Base-by-base conservation (phyloP, 2,329 filamentous ascomycete species). In the Blastomyces silverae region DNA sequence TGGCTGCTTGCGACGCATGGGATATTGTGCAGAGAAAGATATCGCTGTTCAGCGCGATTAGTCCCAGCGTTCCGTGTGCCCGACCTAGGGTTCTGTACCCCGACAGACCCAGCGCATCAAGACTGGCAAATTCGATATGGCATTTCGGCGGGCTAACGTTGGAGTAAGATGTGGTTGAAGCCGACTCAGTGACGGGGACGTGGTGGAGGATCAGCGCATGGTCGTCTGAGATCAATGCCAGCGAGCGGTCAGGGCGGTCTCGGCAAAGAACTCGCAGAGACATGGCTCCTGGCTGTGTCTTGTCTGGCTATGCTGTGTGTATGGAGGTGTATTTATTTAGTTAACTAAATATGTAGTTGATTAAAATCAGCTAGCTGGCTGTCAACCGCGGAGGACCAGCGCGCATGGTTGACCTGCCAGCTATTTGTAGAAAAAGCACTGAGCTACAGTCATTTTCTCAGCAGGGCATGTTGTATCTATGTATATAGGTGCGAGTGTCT, bases 1-100 rank as follows among this genome's bases (percentile, higher is more conserved):
- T 91, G 20, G 92, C 93, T 6, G 92, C 91, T 67, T 88, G 86
- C 25, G 85, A 84, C 48, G 91, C 89, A 57, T 87, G 86, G 37
- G 90, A 95, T 63, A 97, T 90, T 65, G 97, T 89, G 67, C 92
- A 94, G 20, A 97, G 81, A 75, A 97, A 97, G 17, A 97, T 88
- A 79, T 97, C 91, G 66, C 86, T 84, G 67, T 87, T 86, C 67
- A 96, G 84, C 0, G 91, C 89, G 70, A 97, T 93, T 67, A 97
- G 80, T 1, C 93, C 93, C 57, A 97, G 80, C 0, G 92, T 97
- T 64, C 93, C 93, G 73, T 91, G 88, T 44, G 92, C 89, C 20
- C 87, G 87, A 58, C 90, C 90, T 66, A 97, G 79, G 15, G 87
- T 83, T 55, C 90, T 86, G 77, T 93, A 97, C 68, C 91, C 89